Evolutionary conservation across 192 early-diverging fungal genomes (phyloP).

Genomic region (Coemansia sp.): DNA sequence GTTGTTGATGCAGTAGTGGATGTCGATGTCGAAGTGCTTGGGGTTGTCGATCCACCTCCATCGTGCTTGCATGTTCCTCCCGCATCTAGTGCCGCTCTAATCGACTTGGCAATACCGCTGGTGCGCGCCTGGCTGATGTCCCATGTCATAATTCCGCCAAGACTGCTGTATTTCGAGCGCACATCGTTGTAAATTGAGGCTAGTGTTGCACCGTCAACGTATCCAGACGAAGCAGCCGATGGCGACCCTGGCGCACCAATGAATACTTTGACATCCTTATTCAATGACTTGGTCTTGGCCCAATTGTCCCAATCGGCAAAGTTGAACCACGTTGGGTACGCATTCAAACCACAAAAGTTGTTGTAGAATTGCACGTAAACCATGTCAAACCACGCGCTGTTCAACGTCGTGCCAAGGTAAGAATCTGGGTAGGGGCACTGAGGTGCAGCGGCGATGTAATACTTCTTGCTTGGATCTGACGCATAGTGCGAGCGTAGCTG

Average conservation of each 20-base stretch:
- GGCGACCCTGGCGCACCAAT: constrained; percentile 60
- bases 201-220: constrained; percentile 44
- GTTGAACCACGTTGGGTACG: constrained; percentile 54
- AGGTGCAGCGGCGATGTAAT: constrained; percentile 62
- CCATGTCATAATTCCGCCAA: constrained; percentile 78
- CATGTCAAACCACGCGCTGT: constrained; percentile 63
- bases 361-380: constrained; percentile 72
- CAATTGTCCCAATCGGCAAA: constrained; percentile 65
- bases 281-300: constrained; percentile 59
- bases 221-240: constrained; percentile 56
- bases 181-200: constrained; percentile 46
- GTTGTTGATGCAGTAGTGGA: background rate
- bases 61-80: constrained; percentile 20
- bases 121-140: constrained; percentile 49
- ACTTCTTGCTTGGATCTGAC: constrained; percentile 49
- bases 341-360: constrained; percentile 63
- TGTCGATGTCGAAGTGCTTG: background rate
- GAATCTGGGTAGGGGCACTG: constrained; percentile 65
- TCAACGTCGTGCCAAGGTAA: constrained; percentile 54
- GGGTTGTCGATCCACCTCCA: background rate
- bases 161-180: constrained; percentile 50
- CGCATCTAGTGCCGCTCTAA: constrained; percentile 26
- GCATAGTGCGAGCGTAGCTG: constrained; percentile 54
- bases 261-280: constrained; percentile 59
- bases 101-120: constrained; percentile 36